Evolutionary conservation across 352 stramenopile species (phyloP).

Genomic region (Pythium sp.): DNA sequence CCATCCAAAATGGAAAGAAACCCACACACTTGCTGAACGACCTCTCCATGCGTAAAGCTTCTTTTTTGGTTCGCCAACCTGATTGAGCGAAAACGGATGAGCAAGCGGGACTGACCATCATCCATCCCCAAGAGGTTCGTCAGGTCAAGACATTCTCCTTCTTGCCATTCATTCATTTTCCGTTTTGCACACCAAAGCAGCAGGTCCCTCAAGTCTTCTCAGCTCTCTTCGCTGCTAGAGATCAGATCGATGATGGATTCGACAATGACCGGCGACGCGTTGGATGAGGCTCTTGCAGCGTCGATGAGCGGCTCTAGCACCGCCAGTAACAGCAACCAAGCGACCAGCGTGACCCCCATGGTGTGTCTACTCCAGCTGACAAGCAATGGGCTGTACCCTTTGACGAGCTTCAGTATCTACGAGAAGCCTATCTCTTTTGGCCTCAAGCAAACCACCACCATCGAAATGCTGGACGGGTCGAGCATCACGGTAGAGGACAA

Average conservation of each 20-base stretch:
- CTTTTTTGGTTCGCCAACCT: too few relatives aligned
- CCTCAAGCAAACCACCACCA: conserved; percentile 16
- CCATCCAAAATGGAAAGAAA: too few relatives aligned
- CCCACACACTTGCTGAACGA: too few relatives aligned
- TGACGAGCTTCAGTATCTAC: conserved; percentile 22
- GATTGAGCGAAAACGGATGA: too few relatives aligned
- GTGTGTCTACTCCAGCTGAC: conserved; percentile 13
- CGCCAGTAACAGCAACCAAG: background rate
- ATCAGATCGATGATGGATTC: conserved; percentile 6
- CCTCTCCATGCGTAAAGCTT: too few relatives aligned
- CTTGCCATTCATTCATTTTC: too few relatives aligned
- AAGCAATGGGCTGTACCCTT: conserved; percentile 25
- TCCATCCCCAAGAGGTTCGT: too few relatives aligned
- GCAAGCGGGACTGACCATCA: too few relatives aligned
- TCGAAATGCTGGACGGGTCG: conserved; percentile 27
- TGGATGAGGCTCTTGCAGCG: background rate
- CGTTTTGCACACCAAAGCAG: too few relatives aligned
- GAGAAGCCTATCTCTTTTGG: conserved; percentile 35
- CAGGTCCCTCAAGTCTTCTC: too few relatives aligned
- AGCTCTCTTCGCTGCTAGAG: too few relatives aligned
- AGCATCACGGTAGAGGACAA: conserved; percentile 58
- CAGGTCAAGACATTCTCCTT: too few relatives aligned
- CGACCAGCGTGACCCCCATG: conserved; percentile 13
- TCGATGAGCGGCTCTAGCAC: background rate
- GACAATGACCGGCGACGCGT: background rate